Evolutionary conservation across 495 filamentous ascomycete genomes (phyloP).

Genomic region (Astrocystis sublimbata): DNA sequence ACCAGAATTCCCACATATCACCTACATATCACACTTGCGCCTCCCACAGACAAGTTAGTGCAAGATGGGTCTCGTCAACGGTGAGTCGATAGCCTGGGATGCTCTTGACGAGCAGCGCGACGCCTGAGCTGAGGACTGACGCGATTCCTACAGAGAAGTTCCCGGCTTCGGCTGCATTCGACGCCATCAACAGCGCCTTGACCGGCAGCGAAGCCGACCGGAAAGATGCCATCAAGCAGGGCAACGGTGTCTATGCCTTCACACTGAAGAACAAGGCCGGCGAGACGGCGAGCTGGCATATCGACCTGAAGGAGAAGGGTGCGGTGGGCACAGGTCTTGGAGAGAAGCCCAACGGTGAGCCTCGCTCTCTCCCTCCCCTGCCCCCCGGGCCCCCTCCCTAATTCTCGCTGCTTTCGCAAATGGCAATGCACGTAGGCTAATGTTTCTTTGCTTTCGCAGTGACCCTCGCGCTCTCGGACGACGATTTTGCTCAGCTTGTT

Average conservation of each 20-base stretch:
- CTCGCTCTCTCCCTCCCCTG: too few relatives aligned
- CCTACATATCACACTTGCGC: slow-evolving; percentile 9
- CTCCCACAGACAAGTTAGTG: slow-evolving; percentile 14
- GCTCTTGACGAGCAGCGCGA: neutral
- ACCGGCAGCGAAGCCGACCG: slow-evolving; percentile 67
- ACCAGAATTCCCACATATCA: slow-evolving; percentile 1
- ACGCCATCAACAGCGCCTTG: slow-evolving; percentile 78
- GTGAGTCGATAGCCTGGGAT: slow-evolving; percentile 44
- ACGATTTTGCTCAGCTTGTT: slow-evolving; percentile 80
- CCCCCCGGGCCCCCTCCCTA: too few relatives aligned
- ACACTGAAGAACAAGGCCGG: slow-evolving; percentile 83
- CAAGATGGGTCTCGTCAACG: slow-evolving; percentile 82
- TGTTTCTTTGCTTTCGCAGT: slow-evolving; percentile 51
- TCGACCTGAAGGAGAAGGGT: slow-evolving; percentile 91
- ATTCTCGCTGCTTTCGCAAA: slow-evolving; percentile 2
- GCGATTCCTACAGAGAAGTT: slow-evolving; percentile 63
- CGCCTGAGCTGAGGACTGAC: slow-evolving; percentile 19
- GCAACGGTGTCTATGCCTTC: slow-evolving; percentile 87
- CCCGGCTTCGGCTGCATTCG: slow-evolving; percentile 89
- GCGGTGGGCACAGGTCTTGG: slow-evolving; percentile 75
- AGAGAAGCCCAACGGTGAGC: slow-evolving; percentile 79
- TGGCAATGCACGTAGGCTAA: slow-evolving; percentile 13
- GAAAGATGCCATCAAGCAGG: slow-evolving; percentile 85
- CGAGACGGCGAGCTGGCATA: slow-evolving; percentile 82
- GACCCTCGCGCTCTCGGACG: slow-evolving; percentile 79